A percentile compares a stretch with the other conserved stretches of the same genome.
phyloP scores from a whole-genome alignment of 2,329 filamentous ascomycete genomes.

The Polychaeton citri region DNA sequence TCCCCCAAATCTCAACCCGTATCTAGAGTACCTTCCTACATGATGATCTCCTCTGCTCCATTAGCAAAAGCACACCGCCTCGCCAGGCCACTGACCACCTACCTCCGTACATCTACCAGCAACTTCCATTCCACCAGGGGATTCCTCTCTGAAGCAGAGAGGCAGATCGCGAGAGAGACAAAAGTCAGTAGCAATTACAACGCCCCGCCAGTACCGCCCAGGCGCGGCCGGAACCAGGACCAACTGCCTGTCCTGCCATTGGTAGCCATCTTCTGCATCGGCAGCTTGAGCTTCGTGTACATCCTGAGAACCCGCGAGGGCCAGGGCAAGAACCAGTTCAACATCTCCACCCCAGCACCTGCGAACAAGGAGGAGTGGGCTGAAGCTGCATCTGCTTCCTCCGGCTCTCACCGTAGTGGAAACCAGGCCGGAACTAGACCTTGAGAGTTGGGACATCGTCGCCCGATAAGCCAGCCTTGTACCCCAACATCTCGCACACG shows the following conservation, averaged over 20 bases:
- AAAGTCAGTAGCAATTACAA: conserved; percentile 4
- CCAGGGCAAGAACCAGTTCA: conserved; percentile 16
- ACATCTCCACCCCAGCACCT: conserved; percentile 15
- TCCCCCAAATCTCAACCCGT: too few relatives aligned
- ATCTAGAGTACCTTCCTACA: too few relatives aligned
- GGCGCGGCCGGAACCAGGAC: conserved; percentile 9
- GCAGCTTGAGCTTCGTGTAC: conserved; percentile 33
- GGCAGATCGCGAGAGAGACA: too few relatives aligned
- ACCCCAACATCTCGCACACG: conserved; percentile 24
- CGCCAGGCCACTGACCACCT: too few relatives aligned
- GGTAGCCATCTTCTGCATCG: conserved; percentile 32
- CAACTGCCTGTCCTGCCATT: conserved; percentile 34
- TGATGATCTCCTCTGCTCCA: too few relatives aligned
- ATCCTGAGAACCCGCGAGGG: conserved; percentile 33
- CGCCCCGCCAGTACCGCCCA: conserved; percentile 4
- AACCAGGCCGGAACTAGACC: not conserved
- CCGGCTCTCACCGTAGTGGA: not conserved
- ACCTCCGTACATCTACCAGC: too few relatives aligned
- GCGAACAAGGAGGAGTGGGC: conserved; percentile 16
- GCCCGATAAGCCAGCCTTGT: conserved; percentile 1
- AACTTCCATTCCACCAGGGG: too few relatives aligned
- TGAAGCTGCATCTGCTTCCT: not conserved
- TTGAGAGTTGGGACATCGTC: too few relatives aligned
- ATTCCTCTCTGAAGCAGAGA: too few relatives aligned
- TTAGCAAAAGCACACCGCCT: too few relatives aligned